Base-by-base conservation (phyloP, 495 filamentous ascomycete species). In the Penicillium paradoxum region DNA sequence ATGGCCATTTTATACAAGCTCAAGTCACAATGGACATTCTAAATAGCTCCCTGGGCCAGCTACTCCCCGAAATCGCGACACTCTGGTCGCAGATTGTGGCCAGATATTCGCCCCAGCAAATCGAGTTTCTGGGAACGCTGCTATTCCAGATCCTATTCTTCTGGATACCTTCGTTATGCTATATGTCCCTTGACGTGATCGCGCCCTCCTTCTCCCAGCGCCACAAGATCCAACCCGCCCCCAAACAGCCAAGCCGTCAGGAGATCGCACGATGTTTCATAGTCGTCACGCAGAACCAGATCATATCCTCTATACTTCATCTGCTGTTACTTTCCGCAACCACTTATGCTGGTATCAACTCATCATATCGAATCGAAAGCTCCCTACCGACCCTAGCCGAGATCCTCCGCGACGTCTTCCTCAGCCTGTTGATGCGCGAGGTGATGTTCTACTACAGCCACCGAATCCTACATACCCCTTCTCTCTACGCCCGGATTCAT, bases 361-460 rank as follows among this genome's bases (percentile, higher is more conserved):
- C 60, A 0, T 60, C 68, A 4, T 77, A 78, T 47, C 62, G 58
- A 1, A 56, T 78, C 36, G 57, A 66, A 10, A 14, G 58, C 0
- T 36, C 53, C 0, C 49, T 78, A 0, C 79, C 79, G 4, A 24
- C 66, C 2, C 8, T 63, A 0, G 1, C n/a, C 3, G 65, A 74
- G 36, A 25, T 82, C 43, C 30, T 58, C 8, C 53, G 64, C 39
- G 72, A 85, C 55, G 41, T 83, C 45, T 6, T 74, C 42, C 25
- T 78, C 59, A 71, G 74, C 53, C 39, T 76, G 24, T 52, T 82
- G 30, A 30, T 71, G 49, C 69, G 82, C 56, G 78, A 87, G 57
- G 34, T 71, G 9, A 25, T 76, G 4, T 85, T 84, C 66, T 84
- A 83, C 62, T 78, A 78, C 54, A 50, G 66, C 53, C 79, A 88